A percentile compares a stretch with the other conserved stretches of the same genome.
These are phyloP conservation scores for Heterobasidion occidentale DNA, from an alignment of 1,284 basidiomycete species.

Conservation along the genomic window DNA sequence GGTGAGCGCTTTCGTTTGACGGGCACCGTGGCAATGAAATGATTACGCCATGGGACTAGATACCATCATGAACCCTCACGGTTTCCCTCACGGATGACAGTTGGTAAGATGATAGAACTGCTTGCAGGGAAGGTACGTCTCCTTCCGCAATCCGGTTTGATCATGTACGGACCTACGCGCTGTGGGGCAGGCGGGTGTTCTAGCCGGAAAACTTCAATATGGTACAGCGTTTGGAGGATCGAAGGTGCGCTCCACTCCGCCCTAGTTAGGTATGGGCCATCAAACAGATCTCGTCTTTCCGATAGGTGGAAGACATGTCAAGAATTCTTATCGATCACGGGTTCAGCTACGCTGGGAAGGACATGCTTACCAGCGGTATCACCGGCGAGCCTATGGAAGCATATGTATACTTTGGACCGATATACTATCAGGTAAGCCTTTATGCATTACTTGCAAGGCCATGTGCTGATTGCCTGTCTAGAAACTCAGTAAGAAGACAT, in stretches of 20 bases:
- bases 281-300: conserved; percentile 1
- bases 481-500: conserved; percentile 65
- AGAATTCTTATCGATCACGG: conserved; percentile 91
- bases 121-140: conserved; percentile 82
- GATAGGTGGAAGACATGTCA: conserved; percentile 96
- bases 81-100: conserved; percentile 99
- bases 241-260: conserved; percentile 46
- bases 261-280: conserved; percentile 2
- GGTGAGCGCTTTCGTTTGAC: conserved; percentile 37
- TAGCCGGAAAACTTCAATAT: conserved; percentile 83
- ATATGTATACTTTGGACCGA: conserved; percentile 98
- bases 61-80: conserved; percentile 99
- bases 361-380: conserved; percentile 96
- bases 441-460: not conserved
- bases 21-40: not conserved
- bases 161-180: not conserved
- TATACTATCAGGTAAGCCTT: conserved; percentile 84
- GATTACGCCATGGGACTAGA: conserved; percentile 38
- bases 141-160: not conserved
- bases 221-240: conserved; percentile 97
- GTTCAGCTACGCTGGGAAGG: conserved; percentile 97
- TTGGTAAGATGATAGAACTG: conserved; percentile 99
- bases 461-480: conserved; percentile 18
- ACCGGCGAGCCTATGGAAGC: conserved; percentile 95
- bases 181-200: conserved; percentile 67